Evolutionary conservation across 202 grass and related monocot genomes (phyloP).

Genomic region (Saccharum hybrid): DNA sequence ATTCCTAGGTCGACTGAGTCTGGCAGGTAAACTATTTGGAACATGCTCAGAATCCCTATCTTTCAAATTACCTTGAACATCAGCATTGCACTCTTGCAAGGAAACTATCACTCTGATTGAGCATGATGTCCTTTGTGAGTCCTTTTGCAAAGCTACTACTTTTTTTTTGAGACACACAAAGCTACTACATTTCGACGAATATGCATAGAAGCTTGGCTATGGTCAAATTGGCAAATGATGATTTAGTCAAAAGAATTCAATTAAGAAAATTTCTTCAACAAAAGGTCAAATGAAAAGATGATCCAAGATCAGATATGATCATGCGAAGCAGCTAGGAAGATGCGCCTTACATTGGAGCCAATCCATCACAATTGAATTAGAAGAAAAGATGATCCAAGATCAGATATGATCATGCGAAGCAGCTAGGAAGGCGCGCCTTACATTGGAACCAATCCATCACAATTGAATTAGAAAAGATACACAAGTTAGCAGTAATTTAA

Average conservation of each 20-base stretch:
- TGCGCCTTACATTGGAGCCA: neutral
- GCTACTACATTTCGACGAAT: neutral
- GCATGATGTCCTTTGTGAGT: conserved; percentile 8
- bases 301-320: neutral
- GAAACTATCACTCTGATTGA: neutral
- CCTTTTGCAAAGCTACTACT: neutral
- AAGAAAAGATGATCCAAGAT: neutral
- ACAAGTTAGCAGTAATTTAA: neutral
- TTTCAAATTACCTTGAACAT: neutral
- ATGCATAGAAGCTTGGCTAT: neutral
- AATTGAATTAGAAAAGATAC: neutral
- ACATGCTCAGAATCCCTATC: neutral
- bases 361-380: neutral
- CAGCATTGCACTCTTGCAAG: conserved; percentile 4
- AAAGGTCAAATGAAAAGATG: neutral
- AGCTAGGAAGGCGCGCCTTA: neutral
- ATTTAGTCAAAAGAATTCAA: neutral
- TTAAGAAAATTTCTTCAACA: neutral
- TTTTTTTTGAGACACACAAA: neutral
- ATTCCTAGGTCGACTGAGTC: conserved; percentile 51
- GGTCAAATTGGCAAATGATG: neutral
- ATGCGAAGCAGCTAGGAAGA: neutral
- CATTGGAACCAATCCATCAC: neutral
- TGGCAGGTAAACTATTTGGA: conserved; percentile 60
- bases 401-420: neutral